Percentiles rank a stretch among this genome's conserved stretches.
phyloP scores from a whole-genome alignment of 345 rosid species.

The Moricandia moricandioides region DNA sequence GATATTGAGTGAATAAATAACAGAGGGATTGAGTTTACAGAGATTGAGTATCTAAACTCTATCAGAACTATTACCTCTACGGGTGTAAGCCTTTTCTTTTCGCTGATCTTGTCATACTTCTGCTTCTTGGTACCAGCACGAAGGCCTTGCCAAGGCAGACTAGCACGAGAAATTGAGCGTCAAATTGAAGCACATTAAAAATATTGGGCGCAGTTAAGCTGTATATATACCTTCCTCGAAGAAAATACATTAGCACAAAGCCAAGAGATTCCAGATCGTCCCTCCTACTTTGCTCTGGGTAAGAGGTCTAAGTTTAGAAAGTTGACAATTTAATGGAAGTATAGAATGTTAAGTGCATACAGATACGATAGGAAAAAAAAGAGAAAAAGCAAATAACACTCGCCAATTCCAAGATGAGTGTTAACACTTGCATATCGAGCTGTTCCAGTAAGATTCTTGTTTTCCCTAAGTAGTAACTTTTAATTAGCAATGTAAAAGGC shows the following conservation, averaged over 20 bases:
- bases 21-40: too few species aligned
- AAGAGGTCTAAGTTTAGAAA: constrained; percentile 13
- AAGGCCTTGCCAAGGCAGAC: constrained; percentile 99
- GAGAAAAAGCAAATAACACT: constrained; percentile 32
- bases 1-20: too few species aligned
- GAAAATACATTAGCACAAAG: constrained; percentile 95
- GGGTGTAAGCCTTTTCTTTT: constrained; percentile 90
- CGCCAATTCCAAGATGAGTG: constrained; percentile 97
- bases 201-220: too few species aligned
- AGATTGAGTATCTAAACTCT: too few species aligned
- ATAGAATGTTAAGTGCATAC: not conserved
- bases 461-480: constrained; percentile 57
- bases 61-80: constrained; percentile 69
- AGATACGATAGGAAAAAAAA: not conserved
- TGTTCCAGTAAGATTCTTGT: constrained; percentile 93
- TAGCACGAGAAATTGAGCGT: constrained; percentile 35
- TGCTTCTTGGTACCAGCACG: constrained; percentile 98
- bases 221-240: constrained; percentile 73
- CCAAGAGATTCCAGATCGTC: constrained; percentile 99
- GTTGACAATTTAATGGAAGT: too few species aligned
- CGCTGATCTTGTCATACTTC: constrained; percentile 96
- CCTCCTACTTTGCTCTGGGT: constrained; percentile 93
- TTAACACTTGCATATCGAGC: constrained; percentile 98
- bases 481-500: constrained; percentile 19
- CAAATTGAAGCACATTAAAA: not conserved